phyloP scores from a whole-genome alignment of 345 rosid species.

The Euphorbia pulcherrima region DNA sequence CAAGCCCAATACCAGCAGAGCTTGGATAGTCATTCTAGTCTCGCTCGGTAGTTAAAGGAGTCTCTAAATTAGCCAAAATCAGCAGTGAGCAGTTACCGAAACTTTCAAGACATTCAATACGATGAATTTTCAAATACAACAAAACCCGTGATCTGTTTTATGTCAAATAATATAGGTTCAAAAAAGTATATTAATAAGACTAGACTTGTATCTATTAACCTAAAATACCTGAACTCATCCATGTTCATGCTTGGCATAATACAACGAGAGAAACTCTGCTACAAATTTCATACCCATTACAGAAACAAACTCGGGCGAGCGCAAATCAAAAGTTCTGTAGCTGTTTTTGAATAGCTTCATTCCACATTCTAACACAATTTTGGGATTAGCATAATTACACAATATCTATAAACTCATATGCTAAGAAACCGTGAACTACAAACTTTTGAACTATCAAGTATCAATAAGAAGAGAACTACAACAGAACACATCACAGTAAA shows the following conservation, averaged over 20 bases:
- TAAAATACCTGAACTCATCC: not conserved
- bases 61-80: no score
- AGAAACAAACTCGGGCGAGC: not conserved
- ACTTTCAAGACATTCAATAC: not conserved
- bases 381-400: not conserved
- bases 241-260: not conserved
- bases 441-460: not conserved
- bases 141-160: no score
- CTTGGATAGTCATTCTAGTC: no score
- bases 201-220: not conserved
- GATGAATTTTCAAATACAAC: not conserved
- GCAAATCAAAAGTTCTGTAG: not conserved
- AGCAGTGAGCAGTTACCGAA: not conserved
- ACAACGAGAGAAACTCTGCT: not conserved
- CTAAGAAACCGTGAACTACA: not conserved
- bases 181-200: not conserved
- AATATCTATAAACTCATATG: not conserved
- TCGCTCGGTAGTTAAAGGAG: not conserved
- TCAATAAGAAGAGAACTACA: slow-evolving; percentile 12
- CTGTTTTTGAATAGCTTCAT: not conserved
- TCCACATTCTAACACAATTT: not conserved
- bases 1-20: no score
- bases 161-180: no score
- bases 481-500: not conserved
- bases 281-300: not conserved